A percentile compares a stretch with the other conserved stretches of the same genome.
Conservation (phyloP, 805 yeast genomes). For the Teunomyces gatunensis region DNA sequence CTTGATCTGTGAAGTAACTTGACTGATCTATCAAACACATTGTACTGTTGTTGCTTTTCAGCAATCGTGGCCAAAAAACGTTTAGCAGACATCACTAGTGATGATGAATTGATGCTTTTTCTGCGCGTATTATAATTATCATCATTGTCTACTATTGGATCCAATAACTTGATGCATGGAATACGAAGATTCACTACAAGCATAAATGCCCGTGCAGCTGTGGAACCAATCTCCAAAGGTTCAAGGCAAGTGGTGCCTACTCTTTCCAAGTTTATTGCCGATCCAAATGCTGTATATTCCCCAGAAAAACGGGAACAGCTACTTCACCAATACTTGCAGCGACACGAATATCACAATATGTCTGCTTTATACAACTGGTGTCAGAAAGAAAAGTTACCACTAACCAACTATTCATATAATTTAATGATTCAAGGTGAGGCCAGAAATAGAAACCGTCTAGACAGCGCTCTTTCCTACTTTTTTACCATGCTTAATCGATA, state of each 20-base stretch:
- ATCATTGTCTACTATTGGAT: not conserved
- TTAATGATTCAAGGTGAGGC: conserved; percentile 2
- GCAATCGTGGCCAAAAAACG: conserved; percentile 27
- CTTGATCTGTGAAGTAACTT: conserved; percentile 60
- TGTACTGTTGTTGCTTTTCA: conserved; percentile 31
- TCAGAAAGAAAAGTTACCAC: not conserved
- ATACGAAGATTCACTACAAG: not conserved
- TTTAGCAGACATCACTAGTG: conserved; percentile 4
- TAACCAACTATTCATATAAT: conserved; percentile 1
- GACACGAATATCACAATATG: not conserved
- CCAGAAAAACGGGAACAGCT: conserved; percentile 4
- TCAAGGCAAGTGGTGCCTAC: not conserved
- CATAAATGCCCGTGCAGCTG: not conserved
- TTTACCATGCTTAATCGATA: conserved; percentile 7
- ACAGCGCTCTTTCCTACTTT: conserved; percentile 6
- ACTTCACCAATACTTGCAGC: not conserved
- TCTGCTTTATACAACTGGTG: conserved; percentile 1
- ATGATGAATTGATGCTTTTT: not conserved
- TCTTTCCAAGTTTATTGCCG: not conserved
- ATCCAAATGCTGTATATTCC: not conserved
- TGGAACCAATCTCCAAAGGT: not conserved
- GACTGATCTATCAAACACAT: conserved; percentile 57
- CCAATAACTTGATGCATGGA: not conserved
- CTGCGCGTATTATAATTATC: not conserved
- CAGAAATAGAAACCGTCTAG: conserved; percentile 4